Evolutionary conservation across 176 grass and related monocot species (phyloP), one percentile per base, ranked within the genome.

Genomic region (Paspalum notatum): DNA sequence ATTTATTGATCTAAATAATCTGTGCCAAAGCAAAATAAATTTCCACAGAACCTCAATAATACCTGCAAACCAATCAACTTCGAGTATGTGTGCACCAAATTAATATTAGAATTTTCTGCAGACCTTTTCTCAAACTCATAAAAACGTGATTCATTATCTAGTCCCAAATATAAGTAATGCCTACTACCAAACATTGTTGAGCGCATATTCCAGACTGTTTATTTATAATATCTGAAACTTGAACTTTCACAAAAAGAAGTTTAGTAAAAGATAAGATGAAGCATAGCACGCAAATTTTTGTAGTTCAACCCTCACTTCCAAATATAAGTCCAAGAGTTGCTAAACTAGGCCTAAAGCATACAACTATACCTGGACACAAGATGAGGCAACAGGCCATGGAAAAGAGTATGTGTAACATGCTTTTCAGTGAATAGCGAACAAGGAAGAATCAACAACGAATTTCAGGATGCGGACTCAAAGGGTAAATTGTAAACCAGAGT

Each of bases 11-110:
- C 50, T 47, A 83, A 56, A 32, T 32, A 32, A 32, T 24, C 4
- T n/a, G 8, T 37, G 22, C 20, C 37, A 44, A 68, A 80, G 38
- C n/a, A 52, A 32, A 84, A 72, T 40, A 18, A 52, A 70, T 12
- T 50, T 42, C 21, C 13, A 53, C 8, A 71, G 6, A 7, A 63
- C 37, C 47, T 53, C 22, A 46, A 72, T 46, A 74, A 20, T 12
- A 42, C 7, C 49, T 77, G 5, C 42, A 76, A 68, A 64, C 16
- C 14, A 18, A 48, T 39, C 1, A 45, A 16, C 50, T 67, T 58
- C 43, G 11, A 72, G 46, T 22, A 71, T n/a, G 53, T 37, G n/a
- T 20, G 9, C 52, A 14, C 27, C 52, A 51, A 62, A 85, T 62
- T 61, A 70, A 5, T 10, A 83, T 12, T 5, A 73, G 41, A 42